phyloP scores from a whole-genome alignment of 352 stramenopile species.

The Globisporangium cylindrosporum region DNA sequence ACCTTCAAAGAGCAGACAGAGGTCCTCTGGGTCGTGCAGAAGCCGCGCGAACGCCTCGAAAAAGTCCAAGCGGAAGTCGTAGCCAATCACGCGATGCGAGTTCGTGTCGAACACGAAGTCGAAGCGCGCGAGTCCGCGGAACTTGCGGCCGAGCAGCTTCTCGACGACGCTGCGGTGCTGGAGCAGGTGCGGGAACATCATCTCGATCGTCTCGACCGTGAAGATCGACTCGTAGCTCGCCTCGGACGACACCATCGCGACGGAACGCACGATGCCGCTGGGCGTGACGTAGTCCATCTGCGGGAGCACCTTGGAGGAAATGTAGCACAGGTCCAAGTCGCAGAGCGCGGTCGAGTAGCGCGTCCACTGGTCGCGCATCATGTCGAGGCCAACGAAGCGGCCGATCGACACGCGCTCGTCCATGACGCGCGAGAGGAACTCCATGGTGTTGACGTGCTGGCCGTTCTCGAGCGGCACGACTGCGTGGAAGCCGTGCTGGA shows the following conservation, averaged over 20 bases:
- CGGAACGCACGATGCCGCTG: constrained; percentile 9
- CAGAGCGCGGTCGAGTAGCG: constrained; percentile 43
- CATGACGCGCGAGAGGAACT: constrained; percentile 48
- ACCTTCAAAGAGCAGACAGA: constrained; percentile 37
- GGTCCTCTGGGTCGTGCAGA: constrained; percentile 33
- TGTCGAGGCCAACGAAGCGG: constrained; percentile 33
- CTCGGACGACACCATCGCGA: constrained; percentile 35
- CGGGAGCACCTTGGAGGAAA: constrained; percentile 29
- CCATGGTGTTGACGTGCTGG: constrained; percentile 20
- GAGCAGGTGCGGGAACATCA: constrained; percentile 51
- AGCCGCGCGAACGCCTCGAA: constrained; percentile 35
- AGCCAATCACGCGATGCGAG: constrained; percentile 34
- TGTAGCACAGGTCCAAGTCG: constrained; percentile 34
- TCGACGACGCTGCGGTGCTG: constrained; percentile 22
- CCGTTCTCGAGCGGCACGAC: constrained; percentile 4
- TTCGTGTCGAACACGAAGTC: constrained; percentile 45
- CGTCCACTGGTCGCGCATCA: constrained; percentile 51
- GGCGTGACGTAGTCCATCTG: constrained; percentile 18
- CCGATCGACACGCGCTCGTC: constrained; percentile 45
- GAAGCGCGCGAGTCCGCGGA: constrained; percentile 32
- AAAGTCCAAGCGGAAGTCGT: constrained; percentile 47
- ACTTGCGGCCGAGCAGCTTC: constrained; percentile 30
- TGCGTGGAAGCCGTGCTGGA: constrained; percentile 44
- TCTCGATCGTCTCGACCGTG: constrained; percentile 38
- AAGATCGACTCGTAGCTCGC: constrained; percentile 42